Percentiles rank a stretch among this genome's conserved stretches.
Evolutionary conservation across 2,329 filamentous ascomycete genomes (phyloP).

Genomic region (Fusarium piperis): DNA sequence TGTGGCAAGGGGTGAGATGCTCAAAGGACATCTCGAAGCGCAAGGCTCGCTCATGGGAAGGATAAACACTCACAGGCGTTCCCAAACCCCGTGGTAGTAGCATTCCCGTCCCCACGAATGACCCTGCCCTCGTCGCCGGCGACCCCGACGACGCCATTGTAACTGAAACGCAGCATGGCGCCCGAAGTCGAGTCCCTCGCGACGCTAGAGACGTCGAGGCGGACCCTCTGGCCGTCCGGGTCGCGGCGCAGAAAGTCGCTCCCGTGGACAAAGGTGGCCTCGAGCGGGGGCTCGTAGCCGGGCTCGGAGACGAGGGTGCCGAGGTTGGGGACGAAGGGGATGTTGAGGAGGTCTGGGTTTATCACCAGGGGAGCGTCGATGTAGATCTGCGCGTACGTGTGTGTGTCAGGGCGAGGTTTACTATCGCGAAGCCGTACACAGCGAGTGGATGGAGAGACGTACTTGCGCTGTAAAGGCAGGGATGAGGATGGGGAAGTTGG

Average conservation of each 20-base stretch:
- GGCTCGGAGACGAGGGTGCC: constrained; percentile 50
- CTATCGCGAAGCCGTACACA: background rate
- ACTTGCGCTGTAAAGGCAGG: constrained; percentile 52
- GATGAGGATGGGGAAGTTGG: constrained; percentile 49
- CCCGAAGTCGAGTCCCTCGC: constrained; percentile 45
- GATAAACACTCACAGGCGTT: constrained; percentile 49
- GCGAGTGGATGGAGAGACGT: constrained; percentile 20
- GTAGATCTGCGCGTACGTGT: constrained; percentile 41
- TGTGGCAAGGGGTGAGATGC: background rate
- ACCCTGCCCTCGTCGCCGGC: constrained; percentile 46
- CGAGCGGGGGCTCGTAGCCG: constrained; percentile 47
- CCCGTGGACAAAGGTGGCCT: constrained; percentile 51
- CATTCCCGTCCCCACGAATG: constrained; percentile 47
- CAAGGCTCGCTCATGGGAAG: background rate
- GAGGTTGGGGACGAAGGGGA: constrained; percentile 44
- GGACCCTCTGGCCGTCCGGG: constrained; percentile 48
- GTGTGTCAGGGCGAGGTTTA: background rate
- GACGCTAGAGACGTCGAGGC: constrained; percentile 51
- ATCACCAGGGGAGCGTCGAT: constrained; percentile 48
- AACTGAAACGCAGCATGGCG: constrained; percentile 49
- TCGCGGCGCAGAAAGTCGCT: constrained; percentile 54
- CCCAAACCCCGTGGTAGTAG: constrained; percentile 52
- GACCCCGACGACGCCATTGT: constrained; percentile 51
- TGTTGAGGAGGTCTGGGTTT: constrained; percentile 47
- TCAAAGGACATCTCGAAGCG: background rate